Conservation (phyloP, 768 basidiomycete genomes). For the Pisolithus albus region DNA sequence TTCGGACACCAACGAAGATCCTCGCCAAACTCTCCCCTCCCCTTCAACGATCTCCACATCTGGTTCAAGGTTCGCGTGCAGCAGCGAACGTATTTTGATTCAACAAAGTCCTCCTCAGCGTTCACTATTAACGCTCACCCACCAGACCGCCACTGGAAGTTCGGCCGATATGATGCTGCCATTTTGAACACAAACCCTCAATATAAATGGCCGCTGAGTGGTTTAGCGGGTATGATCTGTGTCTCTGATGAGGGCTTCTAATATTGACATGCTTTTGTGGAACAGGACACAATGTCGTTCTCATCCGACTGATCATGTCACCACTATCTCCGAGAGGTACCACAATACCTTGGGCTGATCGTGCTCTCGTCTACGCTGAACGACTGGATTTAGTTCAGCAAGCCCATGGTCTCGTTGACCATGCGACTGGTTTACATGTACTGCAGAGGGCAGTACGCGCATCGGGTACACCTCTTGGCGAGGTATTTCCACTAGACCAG, state of each 20-base stretch:
- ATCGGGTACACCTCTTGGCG: too few relatives aligned
- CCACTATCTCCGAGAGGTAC: neutral
- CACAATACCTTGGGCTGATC: neutral
- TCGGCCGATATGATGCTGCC: slow-evolving; percentile 16
- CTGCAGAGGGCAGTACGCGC: too few relatives aligned
- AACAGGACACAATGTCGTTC: slow-evolving; percentile 9
- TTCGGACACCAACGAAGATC: too few relatives aligned
- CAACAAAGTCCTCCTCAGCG: neutral
- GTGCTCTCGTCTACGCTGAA: slow-evolving; percentile 21
- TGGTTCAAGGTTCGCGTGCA: too few relatives aligned
- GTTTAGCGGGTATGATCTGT: slow-evolving; percentile 7
- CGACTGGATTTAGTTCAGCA: slow-evolving; percentile 23
- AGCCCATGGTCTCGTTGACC: too few relatives aligned
- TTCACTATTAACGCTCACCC: slow-evolving; percentile 18
- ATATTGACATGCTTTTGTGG: neutral
- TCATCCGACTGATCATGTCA: slow-evolving; percentile 13
- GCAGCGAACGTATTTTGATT: too few relatives aligned
- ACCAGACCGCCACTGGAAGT: slow-evolving; percentile 11
- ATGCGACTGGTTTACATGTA: too few relatives aligned
- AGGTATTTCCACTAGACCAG: too few relatives aligned
- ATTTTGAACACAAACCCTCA: slow-evolving; percentile 14
- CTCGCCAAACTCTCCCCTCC: too few relatives aligned
- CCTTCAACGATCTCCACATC: too few relatives aligned
- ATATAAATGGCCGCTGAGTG: slow-evolving; percentile 9
- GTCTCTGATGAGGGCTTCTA: neutral